Evolutionary conservation across 2,329 filamentous ascomycete genomes (phyloP).

Genomic region (Phoma herbarum): DNA sequence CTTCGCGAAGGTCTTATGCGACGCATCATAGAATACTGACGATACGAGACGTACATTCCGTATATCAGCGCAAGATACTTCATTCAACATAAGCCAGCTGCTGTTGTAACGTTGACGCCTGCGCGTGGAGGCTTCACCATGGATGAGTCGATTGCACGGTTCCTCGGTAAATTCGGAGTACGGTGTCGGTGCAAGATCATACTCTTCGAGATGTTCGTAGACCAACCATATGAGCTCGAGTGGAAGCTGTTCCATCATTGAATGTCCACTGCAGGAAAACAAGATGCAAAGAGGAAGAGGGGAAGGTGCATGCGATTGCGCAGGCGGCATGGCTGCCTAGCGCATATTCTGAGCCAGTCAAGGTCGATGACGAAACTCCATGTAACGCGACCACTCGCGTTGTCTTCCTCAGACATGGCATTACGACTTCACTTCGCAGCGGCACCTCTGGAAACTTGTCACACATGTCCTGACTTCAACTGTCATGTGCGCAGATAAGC

Average conservation of each 20-base stretch:
- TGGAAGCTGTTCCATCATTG: neutral
- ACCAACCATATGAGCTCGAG: neutral
- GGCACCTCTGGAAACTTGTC: too few relatives aligned
- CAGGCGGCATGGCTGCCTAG: neutral
- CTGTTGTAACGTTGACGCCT: neutral
- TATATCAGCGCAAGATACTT: neutral
- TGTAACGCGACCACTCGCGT: neutral
- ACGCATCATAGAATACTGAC: conserved; percentile 5
- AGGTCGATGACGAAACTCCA: neutral
- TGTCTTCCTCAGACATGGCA: neutral
- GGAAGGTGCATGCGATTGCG: neutral
- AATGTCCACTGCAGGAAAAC: neutral
- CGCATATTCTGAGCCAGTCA: neutral
- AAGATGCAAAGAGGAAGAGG: neutral
- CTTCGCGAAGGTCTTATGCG: conserved; percentile 5
- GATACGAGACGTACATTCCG: conserved; percentile 7
- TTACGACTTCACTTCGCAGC: too few relatives aligned
- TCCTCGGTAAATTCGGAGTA: neutral
- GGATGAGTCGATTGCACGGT: neutral
- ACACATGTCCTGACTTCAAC: too few relatives aligned
- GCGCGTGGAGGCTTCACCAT: neutral
- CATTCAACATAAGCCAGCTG: neutral
- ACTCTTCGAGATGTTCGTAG: neutral
- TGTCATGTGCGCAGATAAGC: too few relatives aligned
- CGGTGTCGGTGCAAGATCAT: neutral